Conservation (phyloP, 768 basidiomycete genomes). For the Trichaptum fuscoviolaceum region DNA sequence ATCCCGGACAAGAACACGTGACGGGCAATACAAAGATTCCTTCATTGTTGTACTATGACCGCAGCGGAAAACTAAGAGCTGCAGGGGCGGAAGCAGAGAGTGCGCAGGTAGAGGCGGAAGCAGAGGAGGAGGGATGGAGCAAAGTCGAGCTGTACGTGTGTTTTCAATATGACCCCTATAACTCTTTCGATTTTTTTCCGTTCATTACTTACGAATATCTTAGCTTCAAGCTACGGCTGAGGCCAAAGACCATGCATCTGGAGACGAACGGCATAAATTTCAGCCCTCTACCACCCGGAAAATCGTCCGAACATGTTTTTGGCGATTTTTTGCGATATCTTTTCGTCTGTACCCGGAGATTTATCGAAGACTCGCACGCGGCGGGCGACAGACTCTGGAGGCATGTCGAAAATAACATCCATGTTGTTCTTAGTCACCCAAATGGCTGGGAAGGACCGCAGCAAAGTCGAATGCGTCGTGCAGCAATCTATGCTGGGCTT, state of each 20-base stretch:
- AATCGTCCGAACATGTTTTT: slow-evolving; percentile 68
- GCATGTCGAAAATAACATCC: slow-evolving; percentile 62
- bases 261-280: slow-evolving; percentile 84
- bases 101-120: slow-evolving; percentile 49
- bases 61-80: slow-evolving; percentile 55
- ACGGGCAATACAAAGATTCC: slow-evolving; percentile 84
- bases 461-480: slow-evolving; percentile 71
- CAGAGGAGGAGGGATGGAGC: slow-evolving; percentile 75
- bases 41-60: slow-evolving; percentile 70
- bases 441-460: slow-evolving; percentile 82
- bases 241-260: slow-evolving; percentile 72
- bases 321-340: slow-evolving; percentile 76
- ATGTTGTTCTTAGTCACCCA: slow-evolving; percentile 74
- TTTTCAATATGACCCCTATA: slow-evolving; percentile 4
- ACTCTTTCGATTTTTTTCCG: slow-evolving; percentile 5
- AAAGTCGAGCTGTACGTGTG: slow-evolving; percentile 65
- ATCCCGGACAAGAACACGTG: slow-evolving; percentile 82
- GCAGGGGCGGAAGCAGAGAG: slow-evolving; percentile 77
- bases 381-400: slow-evolving; percentile 65
- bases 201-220: background rate
- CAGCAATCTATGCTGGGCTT: slow-evolving; percentile 64
- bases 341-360: slow-evolving; percentile 66
- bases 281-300: slow-evolving; percentile 57
- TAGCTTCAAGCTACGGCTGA: slow-evolving; percentile 77
- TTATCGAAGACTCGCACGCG: slow-evolving; percentile 81